Conservation (phyloP, 108 stramenopile genomes). For the Epipyxis sp. region DNA sequence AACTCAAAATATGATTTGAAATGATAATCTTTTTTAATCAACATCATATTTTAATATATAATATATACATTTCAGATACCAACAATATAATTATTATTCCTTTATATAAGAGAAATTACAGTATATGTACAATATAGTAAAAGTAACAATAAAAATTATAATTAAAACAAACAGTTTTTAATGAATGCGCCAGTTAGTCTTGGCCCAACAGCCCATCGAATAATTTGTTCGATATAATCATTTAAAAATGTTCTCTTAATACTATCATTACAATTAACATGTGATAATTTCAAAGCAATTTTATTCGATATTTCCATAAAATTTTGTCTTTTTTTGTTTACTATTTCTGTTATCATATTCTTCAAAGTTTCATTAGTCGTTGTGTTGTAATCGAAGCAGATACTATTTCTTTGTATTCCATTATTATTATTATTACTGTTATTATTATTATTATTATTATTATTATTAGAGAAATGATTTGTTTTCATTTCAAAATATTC, state of each 20-base stretch:
- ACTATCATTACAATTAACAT: not conserved
- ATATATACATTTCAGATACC: no score
- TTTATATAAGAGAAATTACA: no score
- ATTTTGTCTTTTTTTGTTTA: not conserved
- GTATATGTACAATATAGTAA: no score
- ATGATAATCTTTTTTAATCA: no score
- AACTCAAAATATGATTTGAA: no score
- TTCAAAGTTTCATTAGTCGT: not conserved
- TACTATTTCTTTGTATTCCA: not conserved
- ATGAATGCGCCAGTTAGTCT: not conserved
- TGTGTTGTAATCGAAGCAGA: not conserved
- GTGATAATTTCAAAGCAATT: not conserved
- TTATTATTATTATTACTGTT: not conserved
- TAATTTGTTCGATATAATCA: not conserved
- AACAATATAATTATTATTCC: no score
- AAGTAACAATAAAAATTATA: no score
- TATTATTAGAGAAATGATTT: not conserved
- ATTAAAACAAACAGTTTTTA: not conserved
- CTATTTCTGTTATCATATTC: not conserved
- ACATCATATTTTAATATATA: no score
- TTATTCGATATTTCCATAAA: not conserved
- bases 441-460: not conserved
- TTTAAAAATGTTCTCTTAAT: not conserved
- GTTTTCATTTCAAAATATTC: not conserved
- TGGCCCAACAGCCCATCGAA: slow-evolving; percentile 21